These are phyloP conservation scores for Aquilaria sinensis DNA, from an alignment of 345 rosid genomes.

Conservation along the genomic window DNA sequence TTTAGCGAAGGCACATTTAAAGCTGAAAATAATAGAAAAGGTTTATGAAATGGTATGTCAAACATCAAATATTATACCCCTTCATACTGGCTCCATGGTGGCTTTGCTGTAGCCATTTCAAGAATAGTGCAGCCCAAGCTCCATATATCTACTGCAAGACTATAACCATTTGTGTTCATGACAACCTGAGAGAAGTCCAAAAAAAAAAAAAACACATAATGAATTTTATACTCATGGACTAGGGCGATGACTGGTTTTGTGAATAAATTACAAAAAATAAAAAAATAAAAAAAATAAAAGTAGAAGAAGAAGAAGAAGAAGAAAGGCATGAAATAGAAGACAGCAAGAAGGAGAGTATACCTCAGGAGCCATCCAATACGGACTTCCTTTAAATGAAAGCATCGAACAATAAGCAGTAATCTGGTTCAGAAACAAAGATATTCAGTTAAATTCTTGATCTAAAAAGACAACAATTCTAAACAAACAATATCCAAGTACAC, in stretches of 20 bases:
- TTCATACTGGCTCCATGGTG: slow-evolving; percentile 94
- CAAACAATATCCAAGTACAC: slow-evolving; percentile 5
- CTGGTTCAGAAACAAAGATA: slow-evolving; percentile 32
- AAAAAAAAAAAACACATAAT: slow-evolving; percentile 7
- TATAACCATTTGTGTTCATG: slow-evolving; percentile 86
- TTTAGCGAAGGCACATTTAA: slow-evolving; percentile 9
- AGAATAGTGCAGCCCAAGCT: slow-evolving; percentile 97
- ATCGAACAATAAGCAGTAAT: slow-evolving; percentile 62
- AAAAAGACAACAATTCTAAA: background rate
- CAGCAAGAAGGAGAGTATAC: slow-evolving; percentile 25
- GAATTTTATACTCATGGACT: background rate
- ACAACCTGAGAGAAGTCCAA: slow-evolving; percentile 51
- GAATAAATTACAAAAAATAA: background rate
- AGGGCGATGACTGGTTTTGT: background rate
- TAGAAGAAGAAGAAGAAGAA: no score
- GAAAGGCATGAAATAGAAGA: background rate
- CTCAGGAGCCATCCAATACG: slow-evolving; percentile 99
- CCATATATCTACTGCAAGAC: slow-evolving; percentile 88
- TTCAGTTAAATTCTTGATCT: slow-evolving; percentile 14
- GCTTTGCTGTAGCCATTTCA: slow-evolving; percentile 96
- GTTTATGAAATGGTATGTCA: slow-evolving; percentile 5
- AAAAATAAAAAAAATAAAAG: background rate
- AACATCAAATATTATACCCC: slow-evolving; percentile 53
- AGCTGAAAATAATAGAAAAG: slow-evolving; percentile 3
- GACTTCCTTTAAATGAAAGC: slow-evolving; percentile 99